Percentiles rank a stretch among this genome's conserved stretches.
Conservation (phyloP, 805 yeast genomes). For the Ogataea nonfermentans region DNA sequence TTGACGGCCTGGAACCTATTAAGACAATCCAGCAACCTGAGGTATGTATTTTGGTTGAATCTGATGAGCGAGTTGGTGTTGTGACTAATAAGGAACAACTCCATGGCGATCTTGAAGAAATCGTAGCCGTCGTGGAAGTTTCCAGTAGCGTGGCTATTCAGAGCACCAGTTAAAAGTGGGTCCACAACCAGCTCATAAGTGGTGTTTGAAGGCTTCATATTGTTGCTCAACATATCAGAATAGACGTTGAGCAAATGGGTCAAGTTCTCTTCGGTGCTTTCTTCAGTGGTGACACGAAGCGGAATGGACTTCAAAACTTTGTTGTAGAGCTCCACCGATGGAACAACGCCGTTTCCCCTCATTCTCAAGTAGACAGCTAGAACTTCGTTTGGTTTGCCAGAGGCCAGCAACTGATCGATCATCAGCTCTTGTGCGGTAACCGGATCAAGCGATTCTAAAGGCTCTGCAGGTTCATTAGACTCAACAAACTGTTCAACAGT, state of each 20-base stretch:
- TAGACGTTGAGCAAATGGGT: slow-evolving; percentile 64
- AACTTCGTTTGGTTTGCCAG: slow-evolving; percentile 34
- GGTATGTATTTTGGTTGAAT: slow-evolving; percentile 22
- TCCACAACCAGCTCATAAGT: slow-evolving; percentile 54
- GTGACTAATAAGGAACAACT: slow-evolving; percentile 38
- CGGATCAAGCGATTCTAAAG: slow-evolving; percentile 5
- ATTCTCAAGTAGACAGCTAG: slow-evolving; percentile 33
- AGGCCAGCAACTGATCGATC: slow-evolving; percentile 24
- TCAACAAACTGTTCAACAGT: slow-evolving; percentile 4
- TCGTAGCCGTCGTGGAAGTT: slow-evolving; percentile 42
- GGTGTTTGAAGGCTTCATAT: slow-evolving; percentile 51
- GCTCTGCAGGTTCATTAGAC: slow-evolving; percentile 4
- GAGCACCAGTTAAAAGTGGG: slow-evolving; percentile 50
- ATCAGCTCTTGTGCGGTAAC: slow-evolving; percentile 19
- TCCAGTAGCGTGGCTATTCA: slow-evolving; percentile 37
- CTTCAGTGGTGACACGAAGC: slow-evolving; percentile 47
- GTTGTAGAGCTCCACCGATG: slow-evolving; percentile 52
- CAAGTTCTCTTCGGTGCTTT: slow-evolving; percentile 56
- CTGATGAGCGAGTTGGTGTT: slow-evolving; percentile 16
- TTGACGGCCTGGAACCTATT: slow-evolving; percentile 24
- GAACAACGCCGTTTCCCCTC: slow-evolving; percentile 39
- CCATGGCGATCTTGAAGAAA: slow-evolving; percentile 50
- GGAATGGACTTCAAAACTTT: slow-evolving; percentile 54
- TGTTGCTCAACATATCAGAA: slow-evolving; percentile 58
- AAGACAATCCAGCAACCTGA: slow-evolving; percentile 26